These are phyloP conservation scores for Diaporthe amygdali DNA, from an alignment of 2,329 filamentous ascomycete genomes.

Conservation along the genomic window DNA sequence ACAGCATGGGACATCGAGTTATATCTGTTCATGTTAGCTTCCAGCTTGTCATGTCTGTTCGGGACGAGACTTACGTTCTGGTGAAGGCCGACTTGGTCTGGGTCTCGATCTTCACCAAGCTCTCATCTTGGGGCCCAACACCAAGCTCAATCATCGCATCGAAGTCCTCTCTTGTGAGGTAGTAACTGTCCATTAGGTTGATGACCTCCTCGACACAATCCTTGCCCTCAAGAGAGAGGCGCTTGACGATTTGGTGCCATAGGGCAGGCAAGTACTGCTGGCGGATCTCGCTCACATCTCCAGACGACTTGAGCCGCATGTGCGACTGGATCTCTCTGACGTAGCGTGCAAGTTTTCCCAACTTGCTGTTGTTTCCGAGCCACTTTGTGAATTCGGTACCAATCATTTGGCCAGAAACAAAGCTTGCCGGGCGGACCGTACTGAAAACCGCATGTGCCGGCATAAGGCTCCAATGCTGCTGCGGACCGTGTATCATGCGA, in stretches of 20 bases:
- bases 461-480: constrained; percentile 99
- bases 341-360: constrained; percentile 76
- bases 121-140: constrained; percentile 81
- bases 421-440: constrained; percentile 90
- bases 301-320: constrained; percentile 90
- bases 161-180: constrained; percentile 91
- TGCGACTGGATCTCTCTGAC: constrained; percentile 96
- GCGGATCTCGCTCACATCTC: constrained; percentile 90
- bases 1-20: constrained; percentile 86
- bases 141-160: constrained; percentile 92
- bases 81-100: constrained; percentile 92
- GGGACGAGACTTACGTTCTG: constrained; percentile 68
- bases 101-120: constrained; percentile 76
- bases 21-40: constrained; percentile 61
- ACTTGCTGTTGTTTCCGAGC: constrained; percentile 95
- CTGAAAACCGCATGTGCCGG: constrained; percentile 95
- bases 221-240: constrained; percentile 78
- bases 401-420: constrained; percentile 78
- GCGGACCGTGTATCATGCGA: constrained; percentile 96
- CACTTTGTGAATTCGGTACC: constrained; percentile 83
- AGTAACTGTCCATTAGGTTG: constrained; percentile 96
- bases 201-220: constrained; percentile 85
- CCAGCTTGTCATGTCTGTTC: constrained; percentile 18
- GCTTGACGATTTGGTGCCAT: constrained; percentile 80
- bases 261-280: constrained; percentile 92